Evolutionary conservation across 2,329 filamentous ascomycete genomes (phyloP), one percentile per base, ranked within the genome.

Genomic region (Blastomyces silverae): DNA sequence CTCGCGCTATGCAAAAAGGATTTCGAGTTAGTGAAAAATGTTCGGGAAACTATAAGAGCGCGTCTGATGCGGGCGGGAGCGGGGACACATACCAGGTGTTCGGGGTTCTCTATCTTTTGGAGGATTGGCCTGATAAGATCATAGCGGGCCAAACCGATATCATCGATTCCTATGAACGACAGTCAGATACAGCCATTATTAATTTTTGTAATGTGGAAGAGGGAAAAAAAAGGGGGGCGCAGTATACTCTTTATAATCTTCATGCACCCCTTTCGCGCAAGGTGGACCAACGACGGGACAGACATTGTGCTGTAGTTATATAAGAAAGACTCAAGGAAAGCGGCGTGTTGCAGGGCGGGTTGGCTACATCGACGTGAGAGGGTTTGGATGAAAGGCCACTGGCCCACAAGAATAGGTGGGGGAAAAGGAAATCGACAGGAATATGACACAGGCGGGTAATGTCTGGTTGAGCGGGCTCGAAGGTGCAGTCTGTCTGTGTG

Each of bases 71-170:
- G 11, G 52, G 28, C 2, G 22, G 52, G 28, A 28, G 53, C 28
- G 53, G 25, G 53, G 25, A 10, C 6, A 73, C 77, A 73, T 71
- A 85, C 87, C 42, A 97, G 85, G 74, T 96, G 92, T 56, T 83
- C 78, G 1, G 92, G 87, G 68, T 84, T 88, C 63, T 89, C 86
- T 64, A 97, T 80, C 65, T 87, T 87, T 62, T 84, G 72, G 42
- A 97, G 85, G 52, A 97, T 84, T 0, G 85, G 83, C 8, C 83
- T 81, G 62, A 90, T 83, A 67, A 88, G 79, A 31, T 83, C 77
- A 77, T 89, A 91, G 2, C 88, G 86, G 50, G 92, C 79, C 64
- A 87, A 83, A 69, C 90, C 90, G 56, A 97, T 81, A 74, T 90
- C 87, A 57, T 82, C 82, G 64, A 97, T 82, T 64, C 79, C 81